A percentile compares a stretch with the other conserved stretches of the same genome.
Evolutionary conservation across 192 early-diverging fungal genomes (phyloP).

Genomic region (Coemansia sp.): DNA sequence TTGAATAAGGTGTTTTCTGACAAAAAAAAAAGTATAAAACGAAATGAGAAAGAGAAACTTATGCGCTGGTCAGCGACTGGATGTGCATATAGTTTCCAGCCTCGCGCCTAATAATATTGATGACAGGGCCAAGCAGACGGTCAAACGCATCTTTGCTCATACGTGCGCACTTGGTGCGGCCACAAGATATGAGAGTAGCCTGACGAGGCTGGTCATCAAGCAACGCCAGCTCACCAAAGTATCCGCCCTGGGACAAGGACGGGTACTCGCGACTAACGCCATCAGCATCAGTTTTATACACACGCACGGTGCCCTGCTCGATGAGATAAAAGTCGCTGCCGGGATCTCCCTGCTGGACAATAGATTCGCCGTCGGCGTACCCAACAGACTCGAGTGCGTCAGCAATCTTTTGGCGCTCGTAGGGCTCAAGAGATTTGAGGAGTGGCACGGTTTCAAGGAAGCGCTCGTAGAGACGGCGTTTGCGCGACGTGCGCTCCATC

Average conservation of each 20-base stretch:
- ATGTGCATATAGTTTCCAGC: constrained; percentile 81
- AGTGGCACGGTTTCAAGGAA: constrained; percentile 94
- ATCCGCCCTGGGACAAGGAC: constrained; percentile 78
- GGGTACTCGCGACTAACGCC: constrained; percentile 78
- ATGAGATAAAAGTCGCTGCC: constrained; percentile 96
- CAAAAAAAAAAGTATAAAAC: neutral
- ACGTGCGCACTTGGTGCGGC: constrained; percentile 92
- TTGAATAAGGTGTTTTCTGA: neutral
- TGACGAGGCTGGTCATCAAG: constrained; percentile 92
- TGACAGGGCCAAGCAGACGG: constrained; percentile 90
- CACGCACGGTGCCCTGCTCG: constrained; percentile 84
- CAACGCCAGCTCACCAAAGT: constrained; percentile 98
- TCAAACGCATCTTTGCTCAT: constrained; percentile 95
- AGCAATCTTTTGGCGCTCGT: constrained; percentile 98
- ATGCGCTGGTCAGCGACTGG: constrained; percentile 32
- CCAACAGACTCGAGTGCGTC: constrained; percentile 94
- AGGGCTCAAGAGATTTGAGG: constrained; percentile 86
- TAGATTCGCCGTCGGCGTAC: constrained; percentile 78
- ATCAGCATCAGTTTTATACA: constrained; percentile 77
- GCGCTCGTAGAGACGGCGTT: constrained; percentile 93
- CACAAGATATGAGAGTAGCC: constrained; percentile 85
- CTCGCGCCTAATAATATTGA: constrained; percentile 95
- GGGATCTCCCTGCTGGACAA: constrained; percentile 91
- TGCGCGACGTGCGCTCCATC: constrained; percentile 97
- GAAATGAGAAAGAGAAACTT: constrained; percentile 6